Evolutionary conservation across 2,329 filamentous ascomycete species (phyloP).

Genomic region (Hawksworthiomyces lignivorus): DNA sequence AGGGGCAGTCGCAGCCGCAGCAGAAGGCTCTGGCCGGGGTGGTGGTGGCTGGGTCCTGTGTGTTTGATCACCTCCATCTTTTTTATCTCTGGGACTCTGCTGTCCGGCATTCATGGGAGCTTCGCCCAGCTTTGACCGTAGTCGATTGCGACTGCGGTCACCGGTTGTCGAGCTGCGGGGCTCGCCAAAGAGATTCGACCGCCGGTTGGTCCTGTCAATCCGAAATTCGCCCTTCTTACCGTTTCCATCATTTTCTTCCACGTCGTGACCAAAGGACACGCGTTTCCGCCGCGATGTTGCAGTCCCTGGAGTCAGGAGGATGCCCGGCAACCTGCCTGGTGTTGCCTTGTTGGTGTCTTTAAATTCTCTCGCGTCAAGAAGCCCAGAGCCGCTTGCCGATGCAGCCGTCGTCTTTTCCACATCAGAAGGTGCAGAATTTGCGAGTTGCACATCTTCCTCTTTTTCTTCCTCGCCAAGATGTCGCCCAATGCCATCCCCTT

Average conservation of each 20-base stretch:
- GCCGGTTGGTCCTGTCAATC: constrained; percentile 13
- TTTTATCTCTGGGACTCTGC: no score
- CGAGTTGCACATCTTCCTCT: no score
- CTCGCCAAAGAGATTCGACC: constrained; percentile 14
- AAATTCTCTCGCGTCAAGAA: constrained; percentile 8
- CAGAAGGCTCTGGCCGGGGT: no score
- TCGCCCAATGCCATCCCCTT: constrained; percentile 5
- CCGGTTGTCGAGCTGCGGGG: no score
- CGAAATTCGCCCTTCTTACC: constrained; percentile 22
- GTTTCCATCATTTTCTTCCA: constrained; percentile 34
- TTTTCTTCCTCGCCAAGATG: constrained; percentile 5
- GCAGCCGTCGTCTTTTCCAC: no score
- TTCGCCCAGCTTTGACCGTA: constrained; percentile 37
- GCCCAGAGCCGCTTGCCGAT: no score
- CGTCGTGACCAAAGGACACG: constrained; percentile 56
- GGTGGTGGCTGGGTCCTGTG: no score
- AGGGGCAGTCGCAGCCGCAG: no score
- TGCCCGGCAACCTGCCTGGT: constrained; percentile 38
- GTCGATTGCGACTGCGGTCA: constrained; percentile 13
- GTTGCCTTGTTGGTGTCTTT: constrained; percentile 10
- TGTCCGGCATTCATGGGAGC: constrained; percentile 37
- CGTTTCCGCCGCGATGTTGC: constrained; percentile 53
- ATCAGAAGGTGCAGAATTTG: no score
- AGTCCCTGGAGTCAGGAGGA: constrained; percentile 57
- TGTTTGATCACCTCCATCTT: constrained; percentile 13